Evolutionary conservation across 2,329 filamentous ascomycete species (phyloP), one percentile per base, ranked within the genome.

Genomic region (Tolypocladium inflatum): DNA sequence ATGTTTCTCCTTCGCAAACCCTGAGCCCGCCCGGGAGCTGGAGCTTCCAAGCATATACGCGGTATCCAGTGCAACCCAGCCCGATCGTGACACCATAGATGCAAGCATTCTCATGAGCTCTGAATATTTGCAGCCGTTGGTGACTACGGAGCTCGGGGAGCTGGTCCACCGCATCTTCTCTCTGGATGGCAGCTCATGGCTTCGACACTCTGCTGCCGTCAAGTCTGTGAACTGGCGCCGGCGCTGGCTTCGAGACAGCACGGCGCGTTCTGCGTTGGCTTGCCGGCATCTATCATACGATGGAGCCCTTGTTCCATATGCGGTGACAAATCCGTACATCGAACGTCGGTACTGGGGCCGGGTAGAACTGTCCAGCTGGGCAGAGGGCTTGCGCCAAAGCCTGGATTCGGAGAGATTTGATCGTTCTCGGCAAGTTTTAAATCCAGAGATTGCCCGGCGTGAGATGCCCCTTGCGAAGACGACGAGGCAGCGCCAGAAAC

Each of bases 31-130:
- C 50, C 65, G 68, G 42, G 61, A 69, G 55, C 48, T 15, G 65
- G 71, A 1, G 30, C 48, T 52, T 52, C 69, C 71, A 15, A 75
- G 76, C 59, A 84, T 87, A 3, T 95, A 90, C 67, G 85, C 90
- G 0, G 80, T 96, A 23, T 97, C 93, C 1, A 94, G 89, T 23
- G 82, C 83, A 15, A 78, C 83, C 30, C 83, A 81, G 1, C 82
- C 83, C 26, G 91, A 97, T 65, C 76, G 85, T 60, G 90, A 96
- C 43, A 85, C 81, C 50, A 95, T 97, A 87, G 93, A 97, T 70
- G 93, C 92, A 21, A 96, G 91, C 66, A 78, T 96, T 0, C 80
- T 97, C 21, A 97, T 97, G 93, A 91, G 87, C 58, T 87, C 92
- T 1, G 89, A 94, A 66, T 97, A 97, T 68, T 78, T 94, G 17